phyloP scores from a whole-genome alignment of 768 basidiomycete genomes.

The Lactarius hatsudake region DNA sequence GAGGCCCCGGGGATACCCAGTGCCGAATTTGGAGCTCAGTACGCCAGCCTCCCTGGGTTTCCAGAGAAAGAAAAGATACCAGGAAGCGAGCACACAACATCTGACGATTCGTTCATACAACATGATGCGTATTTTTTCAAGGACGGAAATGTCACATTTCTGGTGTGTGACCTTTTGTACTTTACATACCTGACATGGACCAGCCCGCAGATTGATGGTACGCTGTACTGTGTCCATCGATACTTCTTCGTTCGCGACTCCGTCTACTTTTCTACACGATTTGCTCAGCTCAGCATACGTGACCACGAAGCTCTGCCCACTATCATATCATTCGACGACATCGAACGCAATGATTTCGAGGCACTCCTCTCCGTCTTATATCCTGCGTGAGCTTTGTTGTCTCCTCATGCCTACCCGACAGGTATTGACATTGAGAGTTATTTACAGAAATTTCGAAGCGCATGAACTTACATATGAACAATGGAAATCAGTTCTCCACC shows the following conservation, averaged over 20 bases:
- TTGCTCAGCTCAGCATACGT: constrained; percentile 11
- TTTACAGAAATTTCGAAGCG: constrained; percentile 6
- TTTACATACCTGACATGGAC: background rate
- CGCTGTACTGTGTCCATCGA: constrained; percentile 20
- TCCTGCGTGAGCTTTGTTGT: background rate
- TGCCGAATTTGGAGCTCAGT: background rate
- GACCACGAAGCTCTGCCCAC: constrained; percentile 20
- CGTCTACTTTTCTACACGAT: constrained; percentile 18
- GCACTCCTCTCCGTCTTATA: constrained; percentile 8
- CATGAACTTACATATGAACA: constrained; percentile 20
- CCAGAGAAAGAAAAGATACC: background rate
- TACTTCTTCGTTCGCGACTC: constrained; percentile 28
- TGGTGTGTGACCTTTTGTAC: background rate
- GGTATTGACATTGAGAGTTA: background rate
- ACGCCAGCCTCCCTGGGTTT: background rate
- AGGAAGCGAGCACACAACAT: background rate
- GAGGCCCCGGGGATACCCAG: background rate
- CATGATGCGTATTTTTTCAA: constrained; percentile 23
- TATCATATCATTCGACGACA: background rate
- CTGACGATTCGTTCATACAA: constrained; percentile 2
- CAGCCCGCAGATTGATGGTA: constrained; percentile 16
- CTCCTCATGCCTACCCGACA: background rate
- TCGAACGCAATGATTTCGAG: background rate
- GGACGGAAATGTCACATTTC: constrained; percentile 25
- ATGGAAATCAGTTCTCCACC: constrained; percentile 31